A percentile compares a stretch with the other conserved stretches of the same genome.
Conservation (phyloP, 208 protist genomes). For the Ichthyophonus hoferi region DNA sequence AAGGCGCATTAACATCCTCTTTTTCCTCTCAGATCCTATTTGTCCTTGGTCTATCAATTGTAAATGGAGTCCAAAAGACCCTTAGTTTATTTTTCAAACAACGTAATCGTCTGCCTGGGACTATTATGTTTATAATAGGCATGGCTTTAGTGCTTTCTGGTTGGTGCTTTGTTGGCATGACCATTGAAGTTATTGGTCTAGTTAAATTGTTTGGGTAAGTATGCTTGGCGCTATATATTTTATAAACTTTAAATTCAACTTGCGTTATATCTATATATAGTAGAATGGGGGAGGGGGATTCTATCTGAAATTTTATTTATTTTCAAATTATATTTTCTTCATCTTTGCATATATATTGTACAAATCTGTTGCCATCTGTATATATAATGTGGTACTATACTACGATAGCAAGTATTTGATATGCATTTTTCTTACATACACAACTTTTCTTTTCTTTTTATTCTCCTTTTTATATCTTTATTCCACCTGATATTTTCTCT, state of each 20-base stretch:
- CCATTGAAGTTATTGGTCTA: slow-evolving; percentile 63
- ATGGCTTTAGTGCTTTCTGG: slow-evolving; percentile 58
- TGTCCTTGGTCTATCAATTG: slow-evolving; percentile 52
- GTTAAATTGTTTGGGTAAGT: slow-evolving; percentile 59
- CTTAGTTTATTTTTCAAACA: slow-evolving; percentile 52
- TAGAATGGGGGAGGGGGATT: too few species aligned
- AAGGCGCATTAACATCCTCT: too few species aligned
- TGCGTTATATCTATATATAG: too few species aligned
- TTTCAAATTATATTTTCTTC: too few species aligned
- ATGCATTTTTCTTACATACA: too few species aligned
- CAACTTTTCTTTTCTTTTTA: not conserved
- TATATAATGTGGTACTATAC: too few species aligned
- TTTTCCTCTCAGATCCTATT: slow-evolving; percentile 33
- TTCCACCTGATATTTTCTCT: not conserved
- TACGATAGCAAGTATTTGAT: too few species aligned
- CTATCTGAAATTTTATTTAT: too few species aligned
- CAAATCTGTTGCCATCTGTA: too few species aligned
- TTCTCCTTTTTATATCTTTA: not conserved
- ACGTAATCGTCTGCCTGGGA: slow-evolving; percentile 35
- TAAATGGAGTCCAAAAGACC: slow-evolving; percentile 54
- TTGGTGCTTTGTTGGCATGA: slow-evolving; percentile 57
- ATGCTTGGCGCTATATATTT: not conserved
- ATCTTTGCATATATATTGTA: too few species aligned
- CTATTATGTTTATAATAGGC: slow-evolving; percentile 42
- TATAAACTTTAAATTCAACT: too few species aligned